phyloP scores from a whole-genome alignment of 495 filamentous ascomycete species.

The Daldinia grandis region DNA sequence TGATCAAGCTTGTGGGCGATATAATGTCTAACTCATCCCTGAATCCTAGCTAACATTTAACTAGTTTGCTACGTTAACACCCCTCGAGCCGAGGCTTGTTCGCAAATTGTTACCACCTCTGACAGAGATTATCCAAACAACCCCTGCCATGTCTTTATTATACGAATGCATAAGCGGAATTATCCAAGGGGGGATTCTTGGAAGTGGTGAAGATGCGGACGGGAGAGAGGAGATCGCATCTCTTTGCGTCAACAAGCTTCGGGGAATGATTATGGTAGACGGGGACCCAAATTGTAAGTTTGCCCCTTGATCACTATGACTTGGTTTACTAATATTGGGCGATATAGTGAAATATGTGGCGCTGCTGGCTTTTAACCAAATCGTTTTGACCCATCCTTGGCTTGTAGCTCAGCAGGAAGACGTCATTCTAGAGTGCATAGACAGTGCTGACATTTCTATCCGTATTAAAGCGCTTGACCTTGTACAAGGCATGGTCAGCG shows the following conservation, averaged over 20 bases:
- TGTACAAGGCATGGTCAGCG: conserved; percentile 88
- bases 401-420: conserved; percentile 91
- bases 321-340: conserved; percentile 23
- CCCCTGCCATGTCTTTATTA: conserved; percentile 92
- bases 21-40: not conserved
- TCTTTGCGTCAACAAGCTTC: conserved; percentile 89
- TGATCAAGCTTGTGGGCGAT: conserved; percentile 86
- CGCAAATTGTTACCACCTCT: conserved; percentile 95
- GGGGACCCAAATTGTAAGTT: conserved; percentile 90
- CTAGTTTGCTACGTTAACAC: conserved; percentile 93
- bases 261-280: conserved; percentile 92
- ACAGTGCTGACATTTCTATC: conserved; percentile 96
- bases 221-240: conserved; percentile 93
- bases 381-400: conserved; percentile 86
- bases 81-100: conserved; percentile 87
- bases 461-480: conserved; percentile 91
- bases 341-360: conserved; percentile 92
- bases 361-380: conserved; percentile 90
- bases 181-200: conserved; percentile 93
- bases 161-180: conserved; percentile 99
- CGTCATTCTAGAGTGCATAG: conserved; percentile 93
- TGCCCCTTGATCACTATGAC: not conserved
- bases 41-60: conserved; percentile 41
- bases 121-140: conserved; percentile 90
- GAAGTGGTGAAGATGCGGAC: conserved; percentile 73